A percentile compares a stretch with the other conserved stretches of the same genome.
Conservation (phyloP, 768 basidiomycete genomes). For the Sporobolomyces pararoseus region DNA sequence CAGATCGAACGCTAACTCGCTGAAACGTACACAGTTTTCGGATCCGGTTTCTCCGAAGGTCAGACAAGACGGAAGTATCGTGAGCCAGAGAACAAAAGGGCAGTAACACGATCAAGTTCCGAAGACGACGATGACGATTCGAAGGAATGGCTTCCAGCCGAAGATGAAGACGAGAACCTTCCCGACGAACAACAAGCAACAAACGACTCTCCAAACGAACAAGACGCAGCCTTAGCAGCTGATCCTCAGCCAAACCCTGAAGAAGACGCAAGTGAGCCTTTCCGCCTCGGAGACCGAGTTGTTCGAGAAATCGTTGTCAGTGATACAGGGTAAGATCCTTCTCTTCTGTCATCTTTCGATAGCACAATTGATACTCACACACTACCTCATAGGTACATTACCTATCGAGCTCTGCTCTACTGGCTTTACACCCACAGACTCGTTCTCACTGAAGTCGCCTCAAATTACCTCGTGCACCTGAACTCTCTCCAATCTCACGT, state of each 20-base stretch:
- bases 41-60: not conserved
- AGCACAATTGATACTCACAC: too few relatives aligned
- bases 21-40: not conserved
- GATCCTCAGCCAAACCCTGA: too few relatives aligned
- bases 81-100: too few relatives aligned
- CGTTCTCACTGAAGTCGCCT: not conserved
- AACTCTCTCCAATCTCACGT: not conserved
- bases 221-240: not conserved
- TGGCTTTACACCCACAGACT: conserved; percentile 7
- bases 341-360: not conserved
- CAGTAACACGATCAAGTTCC: not conserved
- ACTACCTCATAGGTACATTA: not conserved
- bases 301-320: not conserved
- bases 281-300: not conserved
- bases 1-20: not conserved
- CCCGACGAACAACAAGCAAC: not conserved
- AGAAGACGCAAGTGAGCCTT: too few relatives aligned
- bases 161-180: not conserved
- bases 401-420: conserved; percentile 13
- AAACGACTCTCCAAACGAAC: not conserved
- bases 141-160: conserved; percentile 2
- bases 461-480: conserved; percentile 1
- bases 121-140: conserved; percentile 13
- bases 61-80: too few relatives aligned
- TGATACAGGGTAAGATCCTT: conserved; percentile 1